Evolutionary conservation across 805 yeast genomes (phyloP), one percentile per base, ranked within the genome.

Genomic region (Metschnikowia matae): DNA sequence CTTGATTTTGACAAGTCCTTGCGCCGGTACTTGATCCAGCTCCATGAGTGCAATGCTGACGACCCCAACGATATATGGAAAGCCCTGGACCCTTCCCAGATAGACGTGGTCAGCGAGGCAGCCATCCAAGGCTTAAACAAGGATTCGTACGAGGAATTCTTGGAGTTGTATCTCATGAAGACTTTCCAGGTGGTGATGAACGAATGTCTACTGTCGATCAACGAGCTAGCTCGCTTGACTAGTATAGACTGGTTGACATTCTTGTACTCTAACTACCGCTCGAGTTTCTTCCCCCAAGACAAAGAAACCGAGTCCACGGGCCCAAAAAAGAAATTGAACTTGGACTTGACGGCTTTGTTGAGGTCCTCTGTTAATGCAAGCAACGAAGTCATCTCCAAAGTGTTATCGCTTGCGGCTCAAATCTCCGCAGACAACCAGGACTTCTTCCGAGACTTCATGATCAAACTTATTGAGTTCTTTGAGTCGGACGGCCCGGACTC

Each of bases 221-320:
- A 87, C 57, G 96, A 89, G 53, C 82, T 84, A 29, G 87, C 97
- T 0, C 78, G 94, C 51, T 77, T 89, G 33, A 89, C 95, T 0
- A 84, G 94, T 21, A 70, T 94, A 34, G 96, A 91, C 55, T 94
- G 99, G 99, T 73, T 94, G 32, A 82, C 83, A 14, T 81, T 89
- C 77, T 74, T 94, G 38, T 92, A 90, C 61, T 76, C 81, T 26
- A 84, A 84, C 56, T 84, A 85, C 51, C 62, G 72, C 2, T 56
- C 63, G 4, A 57, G 65, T 26, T 70, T 70, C 43, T 64, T 69
- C 40, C 61, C 65, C 26, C 61, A 64, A 8, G 68, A 72, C 37
- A 44, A 48, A 11, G 52, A 49, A 6, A 58, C 56, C 4, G 61
- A 56, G n/a, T 17, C 21, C 17, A 6, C 17, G 2, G 39, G 40